phyloP scores from a whole-genome alignment of 176 grass and related monocot genomes.

The Bromus sterilis region DNA sequence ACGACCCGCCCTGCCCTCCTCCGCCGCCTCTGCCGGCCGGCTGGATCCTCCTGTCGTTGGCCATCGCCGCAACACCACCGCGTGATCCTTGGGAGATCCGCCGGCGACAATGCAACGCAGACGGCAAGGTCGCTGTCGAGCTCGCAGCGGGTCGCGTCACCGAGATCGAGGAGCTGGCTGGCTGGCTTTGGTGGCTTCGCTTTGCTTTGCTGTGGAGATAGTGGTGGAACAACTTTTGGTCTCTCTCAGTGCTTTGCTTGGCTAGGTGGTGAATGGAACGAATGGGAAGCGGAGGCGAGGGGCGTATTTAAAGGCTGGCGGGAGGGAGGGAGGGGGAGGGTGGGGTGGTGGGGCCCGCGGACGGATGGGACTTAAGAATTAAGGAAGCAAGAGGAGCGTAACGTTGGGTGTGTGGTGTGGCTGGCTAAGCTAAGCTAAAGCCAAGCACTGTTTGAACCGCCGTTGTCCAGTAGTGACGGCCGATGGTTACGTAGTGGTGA shows the following conservation, averaged over 20 bases:
- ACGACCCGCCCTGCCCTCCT: not conserved
- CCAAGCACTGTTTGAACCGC: not conserved
- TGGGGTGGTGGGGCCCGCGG: not conserved
- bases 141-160: not conserved
- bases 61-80: not conserved
- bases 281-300: constrained; percentile 30
- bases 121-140: not conserved
- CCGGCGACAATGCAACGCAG: not conserved
- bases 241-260: not conserved
- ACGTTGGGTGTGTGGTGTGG: not conserved
- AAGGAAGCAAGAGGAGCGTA: not conserved
- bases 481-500: not conserved
- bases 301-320: constrained; percentile 37
- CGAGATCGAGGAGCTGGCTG: not conserved
- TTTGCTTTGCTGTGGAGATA: not conserved
- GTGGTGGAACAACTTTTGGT: not conserved
- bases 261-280: constrained; percentile 31
- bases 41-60: not conserved
- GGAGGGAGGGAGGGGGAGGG: not conserved
- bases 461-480: not conserved
- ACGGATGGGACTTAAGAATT: constrained; percentile 35
- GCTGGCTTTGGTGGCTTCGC: not conserved
- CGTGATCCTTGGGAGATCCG: not conserved
- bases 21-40: not conserved
- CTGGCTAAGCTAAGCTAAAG: constrained; percentile 10